A percentile compares a stretch with the other conserved stretches of the same genome.
Evolutionary conservation across 768 basidiomycete genomes (phyloP).

Genomic region (Amanita exitialis): DNA sequence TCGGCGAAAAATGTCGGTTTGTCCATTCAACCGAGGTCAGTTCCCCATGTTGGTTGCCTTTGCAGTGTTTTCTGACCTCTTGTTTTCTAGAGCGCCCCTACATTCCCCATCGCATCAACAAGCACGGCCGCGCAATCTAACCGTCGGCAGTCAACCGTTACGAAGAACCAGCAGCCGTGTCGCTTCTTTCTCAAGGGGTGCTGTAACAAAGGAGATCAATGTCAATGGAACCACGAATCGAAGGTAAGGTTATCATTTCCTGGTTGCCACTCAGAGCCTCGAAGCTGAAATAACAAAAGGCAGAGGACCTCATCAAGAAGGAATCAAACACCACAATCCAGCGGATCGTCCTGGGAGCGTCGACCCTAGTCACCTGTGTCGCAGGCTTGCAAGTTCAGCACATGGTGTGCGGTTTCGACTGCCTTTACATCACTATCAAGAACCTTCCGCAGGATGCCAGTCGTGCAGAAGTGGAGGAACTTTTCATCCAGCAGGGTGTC

Average conservation of each 20-base stretch:
- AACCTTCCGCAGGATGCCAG: constrained; percentile 34
- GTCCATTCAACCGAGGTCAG: background rate
- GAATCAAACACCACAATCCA: constrained; percentile 34
- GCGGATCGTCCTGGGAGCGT: constrained; percentile 30
- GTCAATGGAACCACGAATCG: background rate
- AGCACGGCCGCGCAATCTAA: background rate
- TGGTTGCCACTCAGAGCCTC: background rate
- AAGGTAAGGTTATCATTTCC: background rate
- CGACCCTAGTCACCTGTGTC: constrained; percentile 37
- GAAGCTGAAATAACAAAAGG: background rate
- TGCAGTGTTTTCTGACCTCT: background rate
- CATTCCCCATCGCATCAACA: background rate
- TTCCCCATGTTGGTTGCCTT: background rate
- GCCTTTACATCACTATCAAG: constrained; percentile 34
- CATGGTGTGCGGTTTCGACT: constrained; percentile 42
- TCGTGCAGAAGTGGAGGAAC: constrained; percentile 26
- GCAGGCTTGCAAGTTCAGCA: constrained; percentile 38
- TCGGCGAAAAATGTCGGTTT: background rate
- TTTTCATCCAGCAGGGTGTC: constrained; percentile 37
- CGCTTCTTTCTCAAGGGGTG: background rate
- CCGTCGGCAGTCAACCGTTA: background rate
- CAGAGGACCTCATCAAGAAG: constrained; percentile 11
- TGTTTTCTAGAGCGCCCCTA: background rate
- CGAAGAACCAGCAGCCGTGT: background rate
- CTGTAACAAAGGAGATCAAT: background rate